These are phyloP conservation scores for Thielaviopsis musarum DNA, from an alignment of 2,329 filamentous ascomycete genomes.

Conservation along the genomic window DNA sequence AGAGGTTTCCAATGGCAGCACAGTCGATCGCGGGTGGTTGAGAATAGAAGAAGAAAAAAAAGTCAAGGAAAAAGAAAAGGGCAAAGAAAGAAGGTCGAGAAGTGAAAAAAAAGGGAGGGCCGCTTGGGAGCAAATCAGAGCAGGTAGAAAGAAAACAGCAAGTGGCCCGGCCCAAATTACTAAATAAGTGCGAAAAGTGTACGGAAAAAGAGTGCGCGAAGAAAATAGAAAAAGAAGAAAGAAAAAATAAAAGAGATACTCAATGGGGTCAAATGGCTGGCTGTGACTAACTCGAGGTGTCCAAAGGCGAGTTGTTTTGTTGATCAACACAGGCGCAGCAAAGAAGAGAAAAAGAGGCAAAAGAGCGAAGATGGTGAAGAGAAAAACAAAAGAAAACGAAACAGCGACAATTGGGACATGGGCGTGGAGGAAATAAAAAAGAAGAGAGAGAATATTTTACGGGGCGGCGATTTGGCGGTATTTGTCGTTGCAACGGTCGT, in stretches of 20 bases:
- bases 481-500: not conserved
- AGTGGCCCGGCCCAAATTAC: not conserved
- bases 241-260: not conserved
- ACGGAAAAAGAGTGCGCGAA: not conserved
- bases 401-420: not conserved
- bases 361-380: not conserved
- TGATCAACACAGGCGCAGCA: not conserved
- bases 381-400: not conserved
- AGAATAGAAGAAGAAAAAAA: not conserved
- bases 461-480: not conserved
- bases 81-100: not conserved
- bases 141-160: not conserved
- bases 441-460: not conserved
- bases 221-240: not conserved
- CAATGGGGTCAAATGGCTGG: not conserved
- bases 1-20: not conserved
- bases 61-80: not conserved
- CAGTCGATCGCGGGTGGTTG: not conserved
- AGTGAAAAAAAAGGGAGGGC: not conserved
- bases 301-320: not conserved
- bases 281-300: not conserved
- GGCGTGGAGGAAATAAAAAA: not conserved
- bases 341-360: not conserved
- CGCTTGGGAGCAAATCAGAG: not conserved
- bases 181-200: not conserved